Evolutionary conservation across 164 flowering plant genomes (phyloP).

Genomic region (Kalanchoe fedtschenkoi): DNA sequence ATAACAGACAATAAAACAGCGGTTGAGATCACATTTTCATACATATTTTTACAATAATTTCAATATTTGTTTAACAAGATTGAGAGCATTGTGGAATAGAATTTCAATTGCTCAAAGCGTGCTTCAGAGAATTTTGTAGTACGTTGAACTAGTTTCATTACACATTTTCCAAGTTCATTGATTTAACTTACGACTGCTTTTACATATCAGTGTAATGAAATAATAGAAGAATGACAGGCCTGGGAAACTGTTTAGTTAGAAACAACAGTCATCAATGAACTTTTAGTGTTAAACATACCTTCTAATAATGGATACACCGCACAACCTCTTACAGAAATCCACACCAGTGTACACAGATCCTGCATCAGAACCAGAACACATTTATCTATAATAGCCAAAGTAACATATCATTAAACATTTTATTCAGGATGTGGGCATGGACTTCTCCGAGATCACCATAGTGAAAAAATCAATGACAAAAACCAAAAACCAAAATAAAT

Average conservation of each 20-base stretch:
- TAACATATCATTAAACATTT: background rate
- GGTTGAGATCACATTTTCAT: background rate
- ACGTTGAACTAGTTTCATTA: too few relatives aligned
- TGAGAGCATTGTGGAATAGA: too few relatives aligned
- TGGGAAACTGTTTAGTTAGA: too few relatives aligned
- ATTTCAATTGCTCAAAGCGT: too few relatives aligned
- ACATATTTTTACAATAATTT: background rate
- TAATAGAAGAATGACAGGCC: too few relatives aligned
- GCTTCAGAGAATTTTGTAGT: too few relatives aligned
- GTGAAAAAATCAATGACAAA: too few relatives aligned
- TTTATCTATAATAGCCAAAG: constrained; percentile 5
- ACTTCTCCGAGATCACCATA: background rate
- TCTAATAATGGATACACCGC: constrained; percentile 92
- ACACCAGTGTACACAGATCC: constrained; percentile 89
- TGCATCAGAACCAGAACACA: constrained; percentile 20
- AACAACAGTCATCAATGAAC: background rate
- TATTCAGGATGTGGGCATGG: background rate
- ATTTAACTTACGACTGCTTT: too few relatives aligned
- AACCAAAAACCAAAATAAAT: background rate
- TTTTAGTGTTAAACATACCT: constrained; percentile 40
- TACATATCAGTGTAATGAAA: too few relatives aligned
- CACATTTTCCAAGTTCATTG: too few relatives aligned
- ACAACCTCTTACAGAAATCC: constrained; percentile 91
- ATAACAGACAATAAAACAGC: constrained; percentile 6
- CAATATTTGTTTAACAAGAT: background rate